Conservation (phyloP, 148 eudicot genomes). For the Selenicereus undatus region DNA sequence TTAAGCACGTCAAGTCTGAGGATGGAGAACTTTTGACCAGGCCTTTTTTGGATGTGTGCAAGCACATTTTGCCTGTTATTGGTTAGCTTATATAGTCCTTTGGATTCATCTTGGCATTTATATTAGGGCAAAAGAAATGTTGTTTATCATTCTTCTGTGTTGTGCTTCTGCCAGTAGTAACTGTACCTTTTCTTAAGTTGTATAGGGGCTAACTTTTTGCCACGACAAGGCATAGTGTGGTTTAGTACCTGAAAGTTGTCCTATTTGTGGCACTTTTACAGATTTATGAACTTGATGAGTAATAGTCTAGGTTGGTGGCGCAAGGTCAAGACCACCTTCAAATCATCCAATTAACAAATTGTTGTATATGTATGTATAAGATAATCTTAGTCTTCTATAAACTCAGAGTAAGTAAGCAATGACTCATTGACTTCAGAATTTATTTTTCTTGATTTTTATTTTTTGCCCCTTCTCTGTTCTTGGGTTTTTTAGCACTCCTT, state of each 20-base stretch:
- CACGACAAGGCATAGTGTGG: neutral
- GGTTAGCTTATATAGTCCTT: conserved; percentile 35
- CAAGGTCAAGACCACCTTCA: neutral
- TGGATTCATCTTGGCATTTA: neutral
- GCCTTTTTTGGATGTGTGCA: conserved; percentile 93
- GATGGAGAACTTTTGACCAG: conserved; percentile 61
- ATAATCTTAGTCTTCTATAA: neutral
- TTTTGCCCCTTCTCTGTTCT: neutral
- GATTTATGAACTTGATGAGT: neutral
- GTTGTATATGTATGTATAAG: neutral
- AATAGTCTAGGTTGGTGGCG: neutral
- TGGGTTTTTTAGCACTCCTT: neutral
- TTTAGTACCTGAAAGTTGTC: neutral
- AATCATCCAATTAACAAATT: no score
- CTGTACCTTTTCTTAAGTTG: neutral
- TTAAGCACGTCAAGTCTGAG: conserved; percentile 69
- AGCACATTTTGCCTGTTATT: conserved; percentile 73
- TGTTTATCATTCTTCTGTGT: neutral
- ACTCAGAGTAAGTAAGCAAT: neutral
- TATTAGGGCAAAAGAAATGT: neutral
- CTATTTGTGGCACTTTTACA: neutral
- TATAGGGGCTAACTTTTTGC: neutral
- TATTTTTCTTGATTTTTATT: neutral
- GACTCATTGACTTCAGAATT: neutral
- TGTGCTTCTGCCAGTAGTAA: neutral